A percentile compares a stretch with the other conserved stretches of the same genome.
phyloP scores from a whole-genome alignment of 73 alveolate genomes.

The Uronychia binucleata region DNA sequence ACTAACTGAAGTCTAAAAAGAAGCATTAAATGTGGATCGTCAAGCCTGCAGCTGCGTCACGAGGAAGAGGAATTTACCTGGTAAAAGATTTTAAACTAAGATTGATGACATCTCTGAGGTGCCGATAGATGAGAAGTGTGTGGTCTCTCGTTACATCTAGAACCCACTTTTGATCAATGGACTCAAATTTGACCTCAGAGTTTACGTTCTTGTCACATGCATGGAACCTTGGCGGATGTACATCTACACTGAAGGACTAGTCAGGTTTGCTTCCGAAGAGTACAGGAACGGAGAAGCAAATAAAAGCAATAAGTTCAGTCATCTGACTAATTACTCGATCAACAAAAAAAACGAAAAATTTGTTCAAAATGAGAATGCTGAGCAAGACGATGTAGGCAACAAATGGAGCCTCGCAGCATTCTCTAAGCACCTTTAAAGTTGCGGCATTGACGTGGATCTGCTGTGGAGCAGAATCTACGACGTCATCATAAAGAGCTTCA shows the following conservation, averaged over 20 bases:
- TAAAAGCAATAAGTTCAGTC: constrained; percentile 60
- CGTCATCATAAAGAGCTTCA: background rate
- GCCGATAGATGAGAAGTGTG: constrained; percentile 33
- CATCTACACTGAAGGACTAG: constrained; percentile 91
- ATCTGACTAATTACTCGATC: constrained; percentile 74
- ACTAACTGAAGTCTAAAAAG: background rate
- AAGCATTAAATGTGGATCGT: constrained; percentile 74
- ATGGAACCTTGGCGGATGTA: constrained; percentile 84
- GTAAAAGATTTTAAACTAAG: constrained; percentile 62
- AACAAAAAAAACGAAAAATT: constrained; percentile 78
- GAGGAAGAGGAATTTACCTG: constrained; percentile 91
- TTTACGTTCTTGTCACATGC: constrained; percentile 84
- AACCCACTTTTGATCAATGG: constrained; percentile 85
- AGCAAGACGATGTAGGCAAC: constrained; percentile 76
- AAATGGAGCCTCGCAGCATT: constrained; percentile 81
- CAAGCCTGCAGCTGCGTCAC: constrained; percentile 80
- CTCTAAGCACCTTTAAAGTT: constrained; percentile 52
- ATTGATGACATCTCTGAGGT: constrained; percentile 49
- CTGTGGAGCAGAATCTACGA: constrained; percentile 66
- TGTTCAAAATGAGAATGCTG: constrained; percentile 41
- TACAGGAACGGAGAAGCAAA: constrained; percentile 60
- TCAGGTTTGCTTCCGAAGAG: constrained; percentile 88
- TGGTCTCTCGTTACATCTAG: constrained; percentile 75
- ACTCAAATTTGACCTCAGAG: constrained; percentile 89
- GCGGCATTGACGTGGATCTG: constrained; percentile 54